Evolutionary conservation across 768 basidiomycete species (phyloP), one percentile per base, ranked within the genome.

Genomic region (Leucosporidium scottii): DNA sequence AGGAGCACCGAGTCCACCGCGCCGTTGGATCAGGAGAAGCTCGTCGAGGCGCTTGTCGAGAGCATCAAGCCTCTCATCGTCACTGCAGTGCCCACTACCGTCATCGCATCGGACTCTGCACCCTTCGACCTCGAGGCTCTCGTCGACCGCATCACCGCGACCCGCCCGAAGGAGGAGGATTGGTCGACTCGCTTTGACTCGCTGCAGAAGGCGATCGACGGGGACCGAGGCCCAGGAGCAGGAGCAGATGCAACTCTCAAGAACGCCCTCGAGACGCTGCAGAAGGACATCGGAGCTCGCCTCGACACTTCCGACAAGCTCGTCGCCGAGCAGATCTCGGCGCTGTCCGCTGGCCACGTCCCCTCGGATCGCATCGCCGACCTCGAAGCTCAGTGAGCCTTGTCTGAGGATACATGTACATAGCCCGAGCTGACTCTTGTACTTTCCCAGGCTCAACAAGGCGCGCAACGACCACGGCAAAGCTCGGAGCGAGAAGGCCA

Each of bases 401-500:
- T 17, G 6, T 27, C 1, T 30, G 31, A 15, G 10, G 8, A 6
- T 28, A 20, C 36, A 5, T 36, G 34, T 6, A 36, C 5, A 36
- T 5, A 36, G 8, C 39, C 1, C 17, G 34, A 9, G 18, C 28
- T 25, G 2, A 10, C 17, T 44, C 4, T 23, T 20, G 18, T 9
- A 21, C 34, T 34, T 34, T n/a, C 28, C 9, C 47, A 68, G 67
- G 21, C 58, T 68, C 25, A 28, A 39, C 36, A 68, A 68, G n/a
- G 44, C 51, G 8, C 67, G 62, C 50, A 60, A 55, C 62, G 67
- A 68, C 39, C 51, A 63, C 62, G 58, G 62, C 51, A 59, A 63
- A 15, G 67, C 47, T 1, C 50, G 58, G 10, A 55, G 30, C 53
- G 67, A 64, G 47, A 68, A 68, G 51, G 58, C 62, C 39, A 47